Base-by-base conservation (phyloP, 805 yeast species). In the Candida odintsovae region DNA sequence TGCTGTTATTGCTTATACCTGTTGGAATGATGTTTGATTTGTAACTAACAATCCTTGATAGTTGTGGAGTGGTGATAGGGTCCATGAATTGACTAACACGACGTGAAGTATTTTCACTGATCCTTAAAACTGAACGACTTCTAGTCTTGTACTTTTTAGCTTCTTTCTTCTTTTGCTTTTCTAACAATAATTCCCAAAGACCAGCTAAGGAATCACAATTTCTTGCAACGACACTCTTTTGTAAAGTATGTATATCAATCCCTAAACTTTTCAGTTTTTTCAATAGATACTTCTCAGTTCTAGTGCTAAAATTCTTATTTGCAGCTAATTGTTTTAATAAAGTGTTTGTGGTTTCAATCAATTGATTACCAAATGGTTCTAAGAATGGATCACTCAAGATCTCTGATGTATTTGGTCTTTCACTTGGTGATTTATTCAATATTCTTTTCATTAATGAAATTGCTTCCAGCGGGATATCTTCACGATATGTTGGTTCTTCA, bases 201-300 rank as follows among this genome's bases (percentile, higher is more conserved):
- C 92, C 96, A 13, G 86, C 78, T 15, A 86, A 66, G 0, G 88
- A 70, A 63, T 86, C 94, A 64, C 87, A 78, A 47, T 82, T 79
- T 41, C 76, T 73, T 47, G 75, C 71, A 25, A 66, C 56, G 4
- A 89, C 80, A 25, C 85, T 76, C 9, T 75, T 68, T 53, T 78
- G 79, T 28, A 90, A 66, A 2, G 72, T 64, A 13, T 80, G 83
- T 3, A 75, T 71, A 58, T 86, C 86, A 33, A 88, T 68, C n/a
- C 87, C 84, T 22, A 79, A 63, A 47, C 78, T 73, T 39, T 75
- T 73, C 42, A 89, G 57, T 42, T 76, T 75, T 49, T 83, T 82
- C 41, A 88, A 61, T 21, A 87, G 58, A 20, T 75, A 70, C 50
- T 75, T 78, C 53, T 86, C 96, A n/a, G 73, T 60, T 56, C 76